Base-by-base conservation (phyloP, 2,329 filamentous ascomycete genomes). In the Alternaria infectoria region DNA sequence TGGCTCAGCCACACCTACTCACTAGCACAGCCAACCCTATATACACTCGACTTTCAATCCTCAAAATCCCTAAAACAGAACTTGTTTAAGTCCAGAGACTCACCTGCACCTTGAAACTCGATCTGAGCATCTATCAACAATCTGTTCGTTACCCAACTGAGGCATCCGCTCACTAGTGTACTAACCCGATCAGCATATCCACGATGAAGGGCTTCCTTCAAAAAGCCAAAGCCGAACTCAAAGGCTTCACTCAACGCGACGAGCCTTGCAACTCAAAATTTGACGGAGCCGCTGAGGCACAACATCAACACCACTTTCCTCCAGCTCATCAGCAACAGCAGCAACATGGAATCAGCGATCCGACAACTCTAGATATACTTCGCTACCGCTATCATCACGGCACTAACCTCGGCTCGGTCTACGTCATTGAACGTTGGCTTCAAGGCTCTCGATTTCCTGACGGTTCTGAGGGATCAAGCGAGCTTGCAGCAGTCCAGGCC, bases 311-410 rank as follows among this genome's bases (percentile, higher is more conserved):
- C 13, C 40, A 59, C 19, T 52, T 30, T 30, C 17, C 28, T 21
- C 56, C 51, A 46, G 46, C 7, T 5, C 55, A 65, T 23, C 43
- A 57, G 19, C 25, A 30, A 40, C 12, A 45, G 21, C 45, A 67
- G n/a, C 67, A 69, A 2, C 73, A 74, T 11, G 64, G 66, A 19
- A 82, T 85, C 61, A 77, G 74, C 56, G 62, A 72, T 8, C 81
- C 82, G 6, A 81, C 79, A 6, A 58, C 74, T 2, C 68, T 77
- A 57, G 83, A 80, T 55, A 79, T 87, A 19, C 74, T 85, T 26
- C 81, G 85, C 54, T 89, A 88, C 69, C 84, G 87, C 45, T 88
- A 87, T 67, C 86, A 89, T 61, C 85, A 88, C 71, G 87, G 86
- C 8, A 83, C 83, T 1, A 89, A 89, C 62, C 79, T 89, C 3